Evolutionary conservation across 805 yeast genomes (phyloP), one percentile per base, ranked within the genome.

Genomic region (Kurtzmaniella fragi): DNA sequence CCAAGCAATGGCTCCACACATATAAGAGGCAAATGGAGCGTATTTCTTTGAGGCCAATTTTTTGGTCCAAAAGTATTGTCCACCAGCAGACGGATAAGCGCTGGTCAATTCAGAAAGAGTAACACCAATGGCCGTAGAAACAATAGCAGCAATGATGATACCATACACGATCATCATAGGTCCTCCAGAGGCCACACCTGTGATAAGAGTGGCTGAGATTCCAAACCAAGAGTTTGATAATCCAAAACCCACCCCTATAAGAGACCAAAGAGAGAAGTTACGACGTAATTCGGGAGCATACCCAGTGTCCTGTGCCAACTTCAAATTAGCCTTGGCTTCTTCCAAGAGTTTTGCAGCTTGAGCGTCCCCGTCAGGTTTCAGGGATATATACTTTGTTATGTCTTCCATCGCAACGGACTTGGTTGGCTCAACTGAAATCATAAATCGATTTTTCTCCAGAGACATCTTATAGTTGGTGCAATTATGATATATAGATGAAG

Each of bases 201-300:
- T 66, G 31, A 72, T 66, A 44, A 77, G 61, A 2, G 80, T 67
- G 3, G 81, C 78, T 10, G 80, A 70, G 15, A 78, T 71, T 39
- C 82, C 82, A 42, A 72, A 70, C 82, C 83, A 78, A 1, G 81
- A 75, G 51, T 76, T 77, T 11, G 82, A 77, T 31, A 78, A 55
- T 10, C 82, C 81, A 46, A 77, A 78, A 8, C 81, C 81, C 26
- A 77, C 76, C 38, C 82, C 82, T 31, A 78, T 52, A 1, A 78
- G 53, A 1, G 80, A 69, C 61, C 67, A 54, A 35, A 71, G 56
- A 13, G 63, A 58, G 48, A 72, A 74, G 37, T 47, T 31, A 27
- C 40, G 31, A 31, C 55, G 55, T 37, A 58, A 56, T 43, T 57
- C 66, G 12, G 64, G 62, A 5, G 48, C 36, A 40, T 59, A 59